A percentile compares a stretch with the other conserved stretches of the same genome.
These are phyloP conservation scores for Russula compacta DNA, from an alignment of 768 basidiomycete genomes.

Conservation along the genomic window DNA sequence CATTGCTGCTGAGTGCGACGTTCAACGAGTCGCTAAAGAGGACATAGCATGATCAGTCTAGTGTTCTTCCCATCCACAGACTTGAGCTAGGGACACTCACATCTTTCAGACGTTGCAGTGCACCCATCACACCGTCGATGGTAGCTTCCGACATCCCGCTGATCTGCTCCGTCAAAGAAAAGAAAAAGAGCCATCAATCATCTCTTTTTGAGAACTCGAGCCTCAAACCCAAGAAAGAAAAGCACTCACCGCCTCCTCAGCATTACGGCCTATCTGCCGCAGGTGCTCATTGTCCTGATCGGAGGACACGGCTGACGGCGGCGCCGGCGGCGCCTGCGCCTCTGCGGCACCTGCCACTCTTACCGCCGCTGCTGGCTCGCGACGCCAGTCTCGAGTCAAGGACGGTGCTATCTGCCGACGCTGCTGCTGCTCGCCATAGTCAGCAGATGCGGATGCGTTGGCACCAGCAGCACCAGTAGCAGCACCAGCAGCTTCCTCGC, in stretches of 20 bases:
- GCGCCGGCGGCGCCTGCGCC: too few relatives aligned
- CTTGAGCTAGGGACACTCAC: slow-evolving; percentile 31
- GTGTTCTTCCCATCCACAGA: neutral
- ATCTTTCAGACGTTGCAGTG: slow-evolving; percentile 49
- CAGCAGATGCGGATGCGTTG: neutral
- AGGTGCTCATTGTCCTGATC: slow-evolving; percentile 10
- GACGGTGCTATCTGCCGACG: too few relatives aligned
- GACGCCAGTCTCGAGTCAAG: neutral
- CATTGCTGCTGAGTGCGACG: slow-evolving; percentile 25
- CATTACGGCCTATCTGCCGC: slow-evolving; percentile 23
- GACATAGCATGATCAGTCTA: neutral
- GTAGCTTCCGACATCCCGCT: slow-evolving; percentile 59
- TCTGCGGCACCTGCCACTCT: neutral
- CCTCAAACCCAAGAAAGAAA: neutral
- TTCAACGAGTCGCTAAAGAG: slow-evolving; percentile 27
- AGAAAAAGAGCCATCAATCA: neutral
- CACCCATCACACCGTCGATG: slow-evolving; percentile 48
- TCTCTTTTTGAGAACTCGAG: too few relatives aligned
- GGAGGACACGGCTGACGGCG: too few relatives aligned
- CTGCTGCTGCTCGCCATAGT: neutral
- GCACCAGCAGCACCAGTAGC: neutral
- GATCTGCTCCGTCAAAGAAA: slow-evolving; percentile 33
- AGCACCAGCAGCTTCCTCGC: neutral
- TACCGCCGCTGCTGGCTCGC: neutral
- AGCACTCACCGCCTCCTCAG: slow-evolving; percentile 29